phyloP scores from a whole-genome alignment of 2,329 filamentous ascomycete genomes.

The Fusarium nisikadoi region DNA sequence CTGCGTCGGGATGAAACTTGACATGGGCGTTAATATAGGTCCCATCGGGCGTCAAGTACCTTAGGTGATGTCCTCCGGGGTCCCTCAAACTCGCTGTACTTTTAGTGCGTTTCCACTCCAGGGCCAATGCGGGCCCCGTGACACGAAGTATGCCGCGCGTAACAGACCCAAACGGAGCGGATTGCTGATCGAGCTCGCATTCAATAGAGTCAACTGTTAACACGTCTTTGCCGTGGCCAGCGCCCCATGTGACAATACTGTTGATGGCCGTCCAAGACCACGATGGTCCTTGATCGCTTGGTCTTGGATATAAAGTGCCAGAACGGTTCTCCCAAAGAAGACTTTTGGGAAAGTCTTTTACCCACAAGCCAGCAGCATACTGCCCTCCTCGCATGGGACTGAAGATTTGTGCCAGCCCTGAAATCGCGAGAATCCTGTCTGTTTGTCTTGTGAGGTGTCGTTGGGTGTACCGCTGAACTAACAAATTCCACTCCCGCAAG shows the following conservation, averaged over 20 bases:
- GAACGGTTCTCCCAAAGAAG: not conserved
- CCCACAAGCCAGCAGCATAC: not conserved
- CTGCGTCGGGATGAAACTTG: not conserved
- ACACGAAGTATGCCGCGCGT: not conserved
- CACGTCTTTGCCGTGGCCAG: too few relatives aligned
- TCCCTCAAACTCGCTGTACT: too few relatives aligned
- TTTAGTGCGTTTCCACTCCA: not conserved
- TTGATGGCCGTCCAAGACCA: not conserved
- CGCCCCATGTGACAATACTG: fast-evolving
- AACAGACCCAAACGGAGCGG: not conserved
- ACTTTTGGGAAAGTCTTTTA: fast-evolving
- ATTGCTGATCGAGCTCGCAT: fast-evolving
- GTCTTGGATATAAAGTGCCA: fast-evolving
- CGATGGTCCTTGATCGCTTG: not conserved
- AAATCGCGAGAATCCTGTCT: not conserved
- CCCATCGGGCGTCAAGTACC: fast-evolving
- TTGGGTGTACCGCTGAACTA: not conserved
- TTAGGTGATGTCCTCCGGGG: not conserved
- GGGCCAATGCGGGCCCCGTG: not conserved
- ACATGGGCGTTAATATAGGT: fast-evolving
- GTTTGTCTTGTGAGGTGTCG: not conserved
- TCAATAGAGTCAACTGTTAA: not conserved
- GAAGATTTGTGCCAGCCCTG: not conserved
- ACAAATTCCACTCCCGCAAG: fast-evolving
- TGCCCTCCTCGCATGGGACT: not conserved